A percentile compares a stretch with the other conserved stretches of the same genome.
Conservation (phyloP, 495 filamentous ascomycete genomes). For the Chaetomium fimeti region DNA sequence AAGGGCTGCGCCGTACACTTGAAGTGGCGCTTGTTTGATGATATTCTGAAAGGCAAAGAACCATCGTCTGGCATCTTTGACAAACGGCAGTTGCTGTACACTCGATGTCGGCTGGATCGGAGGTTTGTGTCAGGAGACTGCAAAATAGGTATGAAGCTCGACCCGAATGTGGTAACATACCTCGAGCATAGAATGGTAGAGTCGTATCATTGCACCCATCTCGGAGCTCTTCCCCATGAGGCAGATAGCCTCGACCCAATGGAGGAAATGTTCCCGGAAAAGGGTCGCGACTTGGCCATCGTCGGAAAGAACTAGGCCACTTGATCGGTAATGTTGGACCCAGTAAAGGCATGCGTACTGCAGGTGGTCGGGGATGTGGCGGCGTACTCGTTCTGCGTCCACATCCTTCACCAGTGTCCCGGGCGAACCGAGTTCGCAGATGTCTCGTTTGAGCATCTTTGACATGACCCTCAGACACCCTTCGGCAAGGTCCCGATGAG, state of each 20-base stretch:
- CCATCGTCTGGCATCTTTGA: too few relatives aligned
- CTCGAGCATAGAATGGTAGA: too few relatives aligned
- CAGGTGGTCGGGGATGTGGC: neutral
- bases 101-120: too few relatives aligned
- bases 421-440: neutral
- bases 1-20: neutral
- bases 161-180: too few relatives aligned
- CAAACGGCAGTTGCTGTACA: too few relatives aligned
- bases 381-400: neutral
- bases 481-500: neutral
- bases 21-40: constrained; percentile 5
- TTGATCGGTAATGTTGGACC: neutral
- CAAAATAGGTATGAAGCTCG: too few relatives aligned
- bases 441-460: neutral
- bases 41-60: too few relatives aligned
- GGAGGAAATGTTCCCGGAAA: neutral
- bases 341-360: constrained; percentile 16
- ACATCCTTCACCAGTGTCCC: neutral
- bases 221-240: too few relatives aligned
- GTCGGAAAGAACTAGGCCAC: neutral
- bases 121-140: too few relatives aligned
- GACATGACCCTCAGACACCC: constrained; percentile 2
- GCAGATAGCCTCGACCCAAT: neutral
- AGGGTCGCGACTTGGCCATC: neutral
- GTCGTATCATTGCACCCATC: too few relatives aligned